Percentiles rank a stretch among this genome's conserved stretches.
Conservation (phyloP, 352 stramenopile genomes). For the Globisporangium carolinianum region DNA sequence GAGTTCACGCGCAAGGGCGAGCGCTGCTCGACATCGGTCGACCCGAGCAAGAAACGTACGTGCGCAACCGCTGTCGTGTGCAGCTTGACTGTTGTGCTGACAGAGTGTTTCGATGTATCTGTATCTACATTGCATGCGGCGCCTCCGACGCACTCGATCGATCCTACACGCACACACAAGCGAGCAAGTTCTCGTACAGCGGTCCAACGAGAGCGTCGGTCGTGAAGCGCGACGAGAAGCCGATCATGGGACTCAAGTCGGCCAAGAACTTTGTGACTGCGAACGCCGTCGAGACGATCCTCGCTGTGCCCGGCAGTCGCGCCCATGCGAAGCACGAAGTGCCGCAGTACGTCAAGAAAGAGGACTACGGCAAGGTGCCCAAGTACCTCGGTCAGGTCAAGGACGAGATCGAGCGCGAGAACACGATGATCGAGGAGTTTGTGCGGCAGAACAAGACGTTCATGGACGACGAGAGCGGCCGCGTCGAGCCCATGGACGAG, state of each 20-base stretch:
- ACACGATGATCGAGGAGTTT: conserved; percentile 90
- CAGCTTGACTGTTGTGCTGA: conserved; percentile 7
- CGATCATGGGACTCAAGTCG: conserved; percentile 89
- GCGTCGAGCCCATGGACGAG: conserved; percentile 77
- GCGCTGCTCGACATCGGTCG: conserved; percentile 34
- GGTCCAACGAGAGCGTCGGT: conserved; percentile 60
- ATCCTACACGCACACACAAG: conserved; percentile 22
- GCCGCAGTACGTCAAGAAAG: conserved; percentile 81
- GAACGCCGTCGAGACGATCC: conserved; percentile 91
- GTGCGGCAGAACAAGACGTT: conserved; percentile 86
- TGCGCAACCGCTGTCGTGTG: conserved; percentile 2
- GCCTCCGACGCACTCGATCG: no score
- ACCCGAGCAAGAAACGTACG: conserved; percentile 46
- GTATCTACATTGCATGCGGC: not conserved
- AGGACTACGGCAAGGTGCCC: conserved; percentile 91
- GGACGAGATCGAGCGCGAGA: conserved; percentile 90
- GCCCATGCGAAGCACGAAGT: conserved; percentile 50
- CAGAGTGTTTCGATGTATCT: conserved; percentile 15
- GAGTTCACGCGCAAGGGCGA: conserved; percentile 68
- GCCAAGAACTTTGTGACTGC: conserved; percentile 91
- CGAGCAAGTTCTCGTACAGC: conserved; percentile 61
- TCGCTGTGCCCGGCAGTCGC: conserved; percentile 61
- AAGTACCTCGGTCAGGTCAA: conserved; percentile 90
- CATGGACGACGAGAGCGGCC: conserved; percentile 60
- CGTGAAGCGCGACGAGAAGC: conserved; percentile 83